Evolutionary conservation across 2,329 filamentous ascomycete genomes (phyloP), one percentile per base, ranked within the genome.

Genomic region (Diplodia corticola): DNA sequence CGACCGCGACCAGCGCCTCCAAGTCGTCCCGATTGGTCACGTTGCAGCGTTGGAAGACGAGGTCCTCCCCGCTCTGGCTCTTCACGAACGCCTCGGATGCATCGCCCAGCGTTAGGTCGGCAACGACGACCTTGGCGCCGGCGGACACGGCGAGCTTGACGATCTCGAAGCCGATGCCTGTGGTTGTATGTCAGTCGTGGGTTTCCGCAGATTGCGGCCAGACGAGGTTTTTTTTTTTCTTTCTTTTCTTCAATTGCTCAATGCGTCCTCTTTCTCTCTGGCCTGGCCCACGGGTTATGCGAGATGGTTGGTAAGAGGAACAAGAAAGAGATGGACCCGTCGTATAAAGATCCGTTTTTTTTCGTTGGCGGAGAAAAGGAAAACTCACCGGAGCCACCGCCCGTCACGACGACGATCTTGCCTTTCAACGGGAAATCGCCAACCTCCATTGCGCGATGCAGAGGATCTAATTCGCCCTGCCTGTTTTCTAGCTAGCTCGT

Each of bases 121-220:
- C 66, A 15, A 67, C 30, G 9, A 67, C 13, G 10, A 67, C 46
- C 13, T 28, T 95, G 24, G 98, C 86, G 6, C 94, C 95, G 12
- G 90, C 93, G 46, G 98, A 94, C 68, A 94, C 90, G 69, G 87
- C 89, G 71, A 99, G 85, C 74, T 99, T 95, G 48, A 99, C 83
- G 22, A 99, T 87, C 49, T 98, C 82, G 75, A 93, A 98, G 69
- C 92, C 90, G 74, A 98, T 51, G 5, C 60, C 60, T 63, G 33
- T 4, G n/a, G 3, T 35, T 35, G 37, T 12, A 1, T 10, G 26
- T 53, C 3, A 53, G 50, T 20, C 48, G 20, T 17, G 6, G 12
- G n/a, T 17, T 44, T 10, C 1, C n/a, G n/a, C n/a, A 20, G 40
- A 44, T 20, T 35, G 9, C 10, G 33, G 5, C 33, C 13, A 3